Percentiles rank a stretch among this genome's conserved stretches.
These are phyloP conservation scores for Fusarium sp. DNA, from an alignment of 2,329 filamentous ascomycete genomes.

Conservation along the genomic window DNA sequence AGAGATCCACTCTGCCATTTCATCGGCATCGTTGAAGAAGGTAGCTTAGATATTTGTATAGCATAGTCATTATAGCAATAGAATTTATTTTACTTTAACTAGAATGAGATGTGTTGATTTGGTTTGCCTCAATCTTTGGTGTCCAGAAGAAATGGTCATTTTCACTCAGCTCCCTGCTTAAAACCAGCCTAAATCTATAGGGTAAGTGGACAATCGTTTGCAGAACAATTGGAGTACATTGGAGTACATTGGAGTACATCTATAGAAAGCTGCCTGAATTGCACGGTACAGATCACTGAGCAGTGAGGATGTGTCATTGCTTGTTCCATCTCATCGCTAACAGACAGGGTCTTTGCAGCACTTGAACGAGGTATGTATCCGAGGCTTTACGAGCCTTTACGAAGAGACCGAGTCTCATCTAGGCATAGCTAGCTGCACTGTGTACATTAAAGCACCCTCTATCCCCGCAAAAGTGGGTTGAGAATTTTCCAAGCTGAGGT, in stretches of 20 bases:
- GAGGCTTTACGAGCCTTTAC: background rate
- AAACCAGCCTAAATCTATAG: no score
- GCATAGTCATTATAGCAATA: background rate
- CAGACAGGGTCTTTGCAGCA: background rate
- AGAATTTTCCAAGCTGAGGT: background rate
- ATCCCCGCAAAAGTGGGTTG: background rate
- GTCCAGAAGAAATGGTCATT: no score
- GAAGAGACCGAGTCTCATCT: background rate
- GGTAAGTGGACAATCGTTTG: no score
- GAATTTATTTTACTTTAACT: background rate
- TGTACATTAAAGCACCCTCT: background rate
- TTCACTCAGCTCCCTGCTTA: background rate
- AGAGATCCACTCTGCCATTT: conserved; percentile 18
- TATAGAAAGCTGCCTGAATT: background rate
- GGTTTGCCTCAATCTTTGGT: no score
- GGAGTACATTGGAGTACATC: no score
- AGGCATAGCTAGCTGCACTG: background rate
- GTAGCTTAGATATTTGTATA: background rate
- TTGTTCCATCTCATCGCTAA: accelerated
- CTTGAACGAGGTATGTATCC: background rate
- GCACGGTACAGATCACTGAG: no score
- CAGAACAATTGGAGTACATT: no score
- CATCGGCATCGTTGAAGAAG: conserved; percentile 15
- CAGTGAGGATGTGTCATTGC: no score
- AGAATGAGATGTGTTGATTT: accelerated